Base-by-base conservation (phyloP, 192 early-diverging fungal species). In the Rhizophagus sp. region DNA sequence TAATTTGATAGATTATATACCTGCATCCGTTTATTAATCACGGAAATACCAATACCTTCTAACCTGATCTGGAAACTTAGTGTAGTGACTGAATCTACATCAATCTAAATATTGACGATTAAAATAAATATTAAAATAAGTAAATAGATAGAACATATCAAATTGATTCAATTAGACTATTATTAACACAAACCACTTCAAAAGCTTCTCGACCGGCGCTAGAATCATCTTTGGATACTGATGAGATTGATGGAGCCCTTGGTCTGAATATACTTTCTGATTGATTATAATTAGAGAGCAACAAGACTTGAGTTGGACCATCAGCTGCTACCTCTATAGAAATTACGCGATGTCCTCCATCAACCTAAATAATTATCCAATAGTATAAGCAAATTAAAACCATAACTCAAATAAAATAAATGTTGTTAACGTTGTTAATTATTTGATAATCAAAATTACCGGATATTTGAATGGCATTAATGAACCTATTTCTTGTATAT, bases 11-110 rank as follows among this genome's bases (percentile, higher is more conserved):
- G 44, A 62, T 13, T 17, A 79, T 47, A 49, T 78, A 90, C 89
- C 68, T 94, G 90, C 83, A 94, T 85, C 25, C 89, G 80, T 64
- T 88, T 85, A 84, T 92, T 95, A 52, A 99, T 90, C 17, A 99
- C 75, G 4, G 98, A 99, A 22, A 98, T 85, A 73, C 98, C 98
- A 75, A 99, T 94, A 13, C 96, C 93, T 75, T 93, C 93, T 27
- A 99, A 83, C 33, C 91, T 89, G 4, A 98, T 79, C 50, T 92
- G 88, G 80, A 96, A 90, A 19, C 86, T 90, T 65, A 92, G 73
- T 11, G 83, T 89, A 12, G 87, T 84, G 10, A 90, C 82, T 3
- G 84, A 71, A 13, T 89, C 80, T 4, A 90, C 78, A 68, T 90
- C 88, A 36, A 88, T 86, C 44, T 88, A 81, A 62, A 30, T 30